Evolutionary conservation across 441 rosid genomes (phyloP), one percentile per base, ranked within the genome.

Genomic region (Raphanus hybrid): DNA sequence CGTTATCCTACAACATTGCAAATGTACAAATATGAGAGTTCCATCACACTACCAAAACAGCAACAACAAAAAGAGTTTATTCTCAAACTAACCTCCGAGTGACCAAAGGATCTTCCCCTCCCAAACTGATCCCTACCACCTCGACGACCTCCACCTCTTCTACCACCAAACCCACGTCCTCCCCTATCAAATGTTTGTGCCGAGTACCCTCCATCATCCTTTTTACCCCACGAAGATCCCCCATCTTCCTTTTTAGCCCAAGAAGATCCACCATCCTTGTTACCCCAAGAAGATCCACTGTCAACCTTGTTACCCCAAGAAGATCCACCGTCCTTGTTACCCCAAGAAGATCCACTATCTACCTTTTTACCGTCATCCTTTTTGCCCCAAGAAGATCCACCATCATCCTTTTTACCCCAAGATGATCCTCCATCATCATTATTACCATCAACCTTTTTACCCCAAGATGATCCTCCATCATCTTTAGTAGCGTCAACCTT

Each of bases 41-140:
- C 32, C 32, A 26, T 9, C 37, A 55, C 29, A 43, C 34, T 20
- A 59, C 14, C 48, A 14, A 65, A 63, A 32, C 4, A 63, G 16
- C 3, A 39, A 54, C 11, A 34, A 8, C 23, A 8, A n/a, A 1
- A 16, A 23, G 1, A 64, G 1, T 4, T 15, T 57, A 1, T 27
- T 6, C 6, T 58, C 26, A 48, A 79, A 57, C 79, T 70, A 69
- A 79, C 82, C 79, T 69, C 76, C 10, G 78, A 74, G 50, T 75
- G 80, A 23, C 79, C 75, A 70, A 79, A 85, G 10, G 87, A 81
- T 76, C 86, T 84, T 78, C 87, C 88, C 69, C 82, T 71, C 60
- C 87, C 91, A 87, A 64, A 87, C 45, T 84, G 86, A 80, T 79
- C 85, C 75, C 85, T 78, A 55, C 82, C 85, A 64, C 91, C 91